phyloP scores from a whole-genome alignment of 2,329 filamentous ascomycete genomes.

The Hypoxylon rubiginosum region DNA sequence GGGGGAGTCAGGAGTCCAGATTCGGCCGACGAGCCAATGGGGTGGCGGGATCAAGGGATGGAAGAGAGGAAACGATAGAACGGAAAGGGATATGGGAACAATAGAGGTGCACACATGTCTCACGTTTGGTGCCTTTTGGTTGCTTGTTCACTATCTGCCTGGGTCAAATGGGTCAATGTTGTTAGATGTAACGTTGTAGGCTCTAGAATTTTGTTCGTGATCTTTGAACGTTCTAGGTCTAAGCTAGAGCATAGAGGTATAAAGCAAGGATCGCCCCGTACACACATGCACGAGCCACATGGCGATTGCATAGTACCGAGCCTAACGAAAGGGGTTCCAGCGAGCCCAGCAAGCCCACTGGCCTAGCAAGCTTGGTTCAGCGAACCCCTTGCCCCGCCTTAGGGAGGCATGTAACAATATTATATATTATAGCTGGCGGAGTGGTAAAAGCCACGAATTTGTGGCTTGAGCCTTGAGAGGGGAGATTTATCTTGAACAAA shows the following conservation, averaged over 20 bases:
- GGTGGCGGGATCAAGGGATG: conserved; percentile 11
- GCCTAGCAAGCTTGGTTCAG: too few relatives aligned
- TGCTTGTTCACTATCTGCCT: conserved; percentile 33
- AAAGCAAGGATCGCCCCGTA: conserved; percentile 45
- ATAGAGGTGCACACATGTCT: conserved; percentile 40
- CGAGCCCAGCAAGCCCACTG: neutral
- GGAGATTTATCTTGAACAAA: conserved; percentile 35
- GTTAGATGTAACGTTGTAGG: conserved; percentile 44
- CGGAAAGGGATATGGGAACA: conserved; percentile 19
- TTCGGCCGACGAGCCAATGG: conserved; percentile 25
- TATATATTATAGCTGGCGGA: too few relatives aligned
- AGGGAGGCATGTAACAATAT: neutral
- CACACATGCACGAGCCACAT: conserved; percentile 46
- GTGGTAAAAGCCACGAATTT: conserved; percentile 28
- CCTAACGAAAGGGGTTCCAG: too few relatives aligned
- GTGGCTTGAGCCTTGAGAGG: conserved; percentile 37
- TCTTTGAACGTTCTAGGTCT: conserved; percentile 48
- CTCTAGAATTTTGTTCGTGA: conserved; percentile 42
- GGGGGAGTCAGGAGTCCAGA: neutral
- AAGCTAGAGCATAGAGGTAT: conserved; percentile 31
- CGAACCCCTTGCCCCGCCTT: too few relatives aligned
- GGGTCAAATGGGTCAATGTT: conserved; percentile 20
- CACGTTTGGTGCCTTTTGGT: conserved; percentile 30
- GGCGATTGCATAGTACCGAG: conserved; percentile 36
- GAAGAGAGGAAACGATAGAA: conserved; percentile 20